These are phyloP conservation scores for Neurospora sp. DNA, from an alignment of 2,329 filamentous ascomycete genomes.

Conservation along the genomic window DNA sequence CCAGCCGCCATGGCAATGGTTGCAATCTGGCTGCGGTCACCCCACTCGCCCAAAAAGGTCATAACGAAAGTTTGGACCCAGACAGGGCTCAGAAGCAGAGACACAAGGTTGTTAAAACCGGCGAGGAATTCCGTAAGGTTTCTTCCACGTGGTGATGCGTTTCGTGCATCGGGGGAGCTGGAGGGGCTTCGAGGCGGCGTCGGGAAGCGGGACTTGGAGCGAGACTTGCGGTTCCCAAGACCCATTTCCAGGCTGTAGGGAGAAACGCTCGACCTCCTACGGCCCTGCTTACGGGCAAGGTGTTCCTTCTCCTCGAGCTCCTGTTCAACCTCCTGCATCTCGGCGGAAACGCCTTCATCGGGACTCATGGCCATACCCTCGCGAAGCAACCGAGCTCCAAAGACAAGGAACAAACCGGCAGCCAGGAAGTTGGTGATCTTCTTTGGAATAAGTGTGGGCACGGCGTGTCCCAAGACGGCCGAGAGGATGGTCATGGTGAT, in stretches of 20 bases:
- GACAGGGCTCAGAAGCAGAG: conserved; percentile 80
- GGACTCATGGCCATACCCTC: conserved; percentile 85
- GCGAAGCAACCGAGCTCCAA: conserved; percentile 71
- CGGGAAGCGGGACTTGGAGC: conserved; percentile 66
- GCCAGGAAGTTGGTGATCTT: conserved; percentile 84
- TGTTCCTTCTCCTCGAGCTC: conserved; percentile 92
- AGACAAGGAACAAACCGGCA: conserved; percentile 75
- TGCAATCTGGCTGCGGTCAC: conserved; percentile 92
- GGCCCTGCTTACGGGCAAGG: conserved; percentile 53
- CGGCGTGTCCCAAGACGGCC: conserved; percentile 82
- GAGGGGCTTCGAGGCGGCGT: conserved; percentile 73
- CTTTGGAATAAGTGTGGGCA: conserved; percentile 83
- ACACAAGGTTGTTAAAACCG: conserved; percentile 77
- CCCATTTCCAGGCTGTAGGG: conserved; percentile 76
- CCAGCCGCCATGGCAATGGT: conserved; percentile 98
- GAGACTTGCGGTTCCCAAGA: conserved; percentile 56
- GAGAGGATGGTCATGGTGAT: conserved; percentile 93
- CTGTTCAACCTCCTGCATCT: conserved; percentile 94
- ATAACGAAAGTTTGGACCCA: conserved; percentile 99
- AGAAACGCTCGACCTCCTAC: conserved; percentile 58
- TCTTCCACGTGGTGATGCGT: conserved; percentile 38
- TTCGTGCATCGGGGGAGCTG: conserved; percentile 54
- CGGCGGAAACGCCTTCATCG: conserved; percentile 84
- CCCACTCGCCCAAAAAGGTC: conserved; percentile 98
- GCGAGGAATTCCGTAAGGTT: conserved; percentile 32